Conservation (phyloP, 1,139 yeast species). For the Suhomyces ambrosiae region DNA sequence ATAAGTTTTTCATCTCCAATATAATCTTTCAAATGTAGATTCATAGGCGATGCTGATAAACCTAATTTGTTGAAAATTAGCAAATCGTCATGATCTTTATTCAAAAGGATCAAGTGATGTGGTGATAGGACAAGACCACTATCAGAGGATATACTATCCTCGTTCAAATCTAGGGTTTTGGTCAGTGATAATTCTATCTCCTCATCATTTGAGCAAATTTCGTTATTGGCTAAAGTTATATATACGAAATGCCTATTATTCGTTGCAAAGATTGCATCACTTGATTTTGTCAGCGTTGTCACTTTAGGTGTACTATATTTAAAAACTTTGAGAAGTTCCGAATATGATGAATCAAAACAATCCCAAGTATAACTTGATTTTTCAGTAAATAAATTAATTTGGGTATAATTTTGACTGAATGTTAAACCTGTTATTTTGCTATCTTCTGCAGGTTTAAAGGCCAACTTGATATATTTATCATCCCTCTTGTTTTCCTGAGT, state of each 20-base stretch:
- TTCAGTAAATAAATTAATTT: conserved; percentile 39
- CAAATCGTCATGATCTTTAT: conserved; percentile 11
- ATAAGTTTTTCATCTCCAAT: conserved; percentile 37
- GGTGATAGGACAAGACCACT: conserved; percentile 13
- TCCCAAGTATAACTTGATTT: conserved; percentile 35
- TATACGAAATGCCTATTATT: conserved; percentile 20
- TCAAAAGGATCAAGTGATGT: conserved; percentile 17
- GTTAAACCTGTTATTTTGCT: conserved; percentile 21
- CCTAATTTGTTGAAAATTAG: conserved; percentile 17
- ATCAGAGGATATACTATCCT: conserved; percentile 5
- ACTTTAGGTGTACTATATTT: conserved; percentile 25
- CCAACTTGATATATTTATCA: conserved; percentile 38
- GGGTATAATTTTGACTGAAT: conserved; percentile 25
- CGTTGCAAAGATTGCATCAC: conserved; percentile 16
- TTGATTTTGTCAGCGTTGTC: conserved; percentile 12
- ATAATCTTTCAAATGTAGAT: conserved; percentile 9
- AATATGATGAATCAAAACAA: conserved; percentile 33
- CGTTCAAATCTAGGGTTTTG: conserved; percentile 16
- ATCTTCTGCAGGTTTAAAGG: conserved; percentile 24
- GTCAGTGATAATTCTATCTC: conserved; percentile 28
- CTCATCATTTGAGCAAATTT: conserved; percentile 29
- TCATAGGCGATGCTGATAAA: conserved; percentile 7
- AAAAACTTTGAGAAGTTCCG: conserved; percentile 34
- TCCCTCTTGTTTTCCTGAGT: conserved; percentile 37
- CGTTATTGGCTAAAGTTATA: conserved; percentile 20